These are phyloP conservation scores for Cystobasidium slooffiae DNA, from an alignment of 1,284 basidiomycete genomes.

Conservation along the genomic window DNA sequence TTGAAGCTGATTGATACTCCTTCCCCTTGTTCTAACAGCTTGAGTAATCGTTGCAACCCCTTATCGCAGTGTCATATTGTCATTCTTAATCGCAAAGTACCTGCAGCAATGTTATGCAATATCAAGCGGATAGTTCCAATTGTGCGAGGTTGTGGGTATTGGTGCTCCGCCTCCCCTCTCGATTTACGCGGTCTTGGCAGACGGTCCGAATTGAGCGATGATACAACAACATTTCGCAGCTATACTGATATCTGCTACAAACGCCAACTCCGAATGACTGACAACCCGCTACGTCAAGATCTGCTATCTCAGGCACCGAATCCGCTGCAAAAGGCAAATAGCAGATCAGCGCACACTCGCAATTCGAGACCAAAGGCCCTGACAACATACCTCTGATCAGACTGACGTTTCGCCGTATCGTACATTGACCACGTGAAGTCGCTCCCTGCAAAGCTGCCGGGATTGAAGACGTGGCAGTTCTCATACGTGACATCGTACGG, in stretches of 20 bases:
- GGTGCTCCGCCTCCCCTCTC: not conserved
- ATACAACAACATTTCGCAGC: not conserved
- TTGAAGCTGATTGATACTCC: not conserved
- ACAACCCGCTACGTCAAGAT: not conserved
- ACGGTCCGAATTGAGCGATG: not conserved
- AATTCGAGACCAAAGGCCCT: not conserved
- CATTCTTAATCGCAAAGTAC: not conserved
- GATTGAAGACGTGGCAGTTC: conserved; percentile 98
- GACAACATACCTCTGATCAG: conserved; percentile 20
- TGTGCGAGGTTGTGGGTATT: not conserved
- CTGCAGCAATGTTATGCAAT: conserved; percentile 11
- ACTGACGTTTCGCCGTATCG: conserved; percentile 1
- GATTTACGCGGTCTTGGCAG: not conserved
- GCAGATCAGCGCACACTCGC: not conserved
- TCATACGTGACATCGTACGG: conserved; percentile 96
- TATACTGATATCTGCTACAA: not conserved
- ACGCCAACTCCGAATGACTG: not conserved
- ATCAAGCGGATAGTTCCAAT: not conserved
- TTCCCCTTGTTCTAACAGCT: conserved; percentile 10
- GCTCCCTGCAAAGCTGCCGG: conserved; percentile 62
- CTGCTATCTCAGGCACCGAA: not conserved
- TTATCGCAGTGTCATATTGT: conserved; percentile 10
- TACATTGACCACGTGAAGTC: conserved; percentile 44
- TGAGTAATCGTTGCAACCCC: conserved; percentile 16
- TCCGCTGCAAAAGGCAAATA: conserved; percentile 1